Percentiles rank a stretch among this genome's conserved stretches.
Evolutionary conservation across 169 alveolate genomes (phyloP).

Genomic region (Eimeria sp.): DNA sequence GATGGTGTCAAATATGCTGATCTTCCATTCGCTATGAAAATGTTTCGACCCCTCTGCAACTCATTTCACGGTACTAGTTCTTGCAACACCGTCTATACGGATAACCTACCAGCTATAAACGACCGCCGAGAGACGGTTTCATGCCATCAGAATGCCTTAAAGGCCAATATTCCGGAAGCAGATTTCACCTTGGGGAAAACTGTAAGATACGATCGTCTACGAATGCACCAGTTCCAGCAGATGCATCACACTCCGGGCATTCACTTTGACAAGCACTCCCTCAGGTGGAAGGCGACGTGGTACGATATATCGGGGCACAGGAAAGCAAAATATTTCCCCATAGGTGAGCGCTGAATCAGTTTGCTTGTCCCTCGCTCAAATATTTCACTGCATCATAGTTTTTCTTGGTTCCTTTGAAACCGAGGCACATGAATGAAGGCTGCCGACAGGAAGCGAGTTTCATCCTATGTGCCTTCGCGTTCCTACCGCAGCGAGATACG

Average conservation of each 20-base stretch:
- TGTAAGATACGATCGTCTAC: slow-evolving; percentile 22
- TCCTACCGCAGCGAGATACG: slow-evolving; percentile 67
- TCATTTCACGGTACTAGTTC: background rate
- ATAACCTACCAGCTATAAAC: background rate
- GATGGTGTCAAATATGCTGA: background rate
- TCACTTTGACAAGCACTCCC: slow-evolving; percentile 80
- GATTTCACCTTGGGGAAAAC: background rate
- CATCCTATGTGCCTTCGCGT: background rate
- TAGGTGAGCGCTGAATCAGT: slow-evolving; percentile 33
- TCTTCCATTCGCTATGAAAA: background rate
- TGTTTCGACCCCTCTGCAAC: background rate
- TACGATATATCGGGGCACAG: slow-evolving; percentile 80
- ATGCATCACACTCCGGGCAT: slow-evolving; percentile 78
- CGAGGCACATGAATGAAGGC: background rate
- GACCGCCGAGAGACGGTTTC: background rate
- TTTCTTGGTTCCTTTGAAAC: background rate
- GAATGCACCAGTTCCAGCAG: slow-evolving; percentile 25
- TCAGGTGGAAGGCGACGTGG: slow-evolving; percentile 84
- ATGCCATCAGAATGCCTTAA: background rate
- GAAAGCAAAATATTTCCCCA: slow-evolving; percentile 82
- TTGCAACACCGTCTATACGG: background rate
- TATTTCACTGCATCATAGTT: background rate
- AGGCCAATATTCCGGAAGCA: background rate
- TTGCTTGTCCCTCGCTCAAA: background rate
- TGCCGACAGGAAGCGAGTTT: too few relatives aligned